Base-by-base conservation (phyloP, 257 asterid species). In the Plantago ovata region DNA sequence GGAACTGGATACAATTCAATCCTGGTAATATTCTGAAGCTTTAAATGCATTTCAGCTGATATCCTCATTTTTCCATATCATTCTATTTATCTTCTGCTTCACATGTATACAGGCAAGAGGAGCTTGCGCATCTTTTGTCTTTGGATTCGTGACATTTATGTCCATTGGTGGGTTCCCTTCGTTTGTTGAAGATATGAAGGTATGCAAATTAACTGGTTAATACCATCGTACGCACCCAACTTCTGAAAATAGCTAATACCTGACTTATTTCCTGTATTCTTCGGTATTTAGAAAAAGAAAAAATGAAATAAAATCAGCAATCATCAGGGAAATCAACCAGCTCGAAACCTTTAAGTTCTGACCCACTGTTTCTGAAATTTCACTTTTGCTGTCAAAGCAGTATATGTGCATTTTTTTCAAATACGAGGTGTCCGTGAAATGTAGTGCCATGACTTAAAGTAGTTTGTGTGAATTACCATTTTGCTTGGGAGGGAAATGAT, bases 151-250 rank as follows among this genome's bases (percentile, higher is more conserved):
- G 11, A 88, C 98, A 20, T 93, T 93, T 68, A 88, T 93, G 98
- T 88, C 98, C 32, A 93, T 93, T 28, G 98, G 98, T 47, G 98
- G 98, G 21, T 92, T 92, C n/a, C 98, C 98, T 57, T 92, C 97
- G 1, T 92, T 92, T n/a, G 98, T 92, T 22, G 99, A 93, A 77
- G 99, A 93, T 52, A 88, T 92, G 97, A 92, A 92, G 95, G 98
- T 86, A 62, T 1, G 23, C 9, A 18, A 44, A 22, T 48, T 13
- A 21, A 39, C 18, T 28, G 10, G 7, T 20, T 45, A 43, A 21
- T 3, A 20, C 22, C 3, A 13, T 7, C 3, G 20, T 47, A 44
- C 40, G 9, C 13, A 0, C 4, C 4, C 7, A 28, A 28, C 36
- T 24, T 42, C 48, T n/a, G 51, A 45, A n/a, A n/a, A 15, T 49